Percentiles rank a stretch among this genome's conserved stretches.
phyloP scores from a whole-genome alignment of 805 yeast species.

The Starmerella geochares region DNA sequence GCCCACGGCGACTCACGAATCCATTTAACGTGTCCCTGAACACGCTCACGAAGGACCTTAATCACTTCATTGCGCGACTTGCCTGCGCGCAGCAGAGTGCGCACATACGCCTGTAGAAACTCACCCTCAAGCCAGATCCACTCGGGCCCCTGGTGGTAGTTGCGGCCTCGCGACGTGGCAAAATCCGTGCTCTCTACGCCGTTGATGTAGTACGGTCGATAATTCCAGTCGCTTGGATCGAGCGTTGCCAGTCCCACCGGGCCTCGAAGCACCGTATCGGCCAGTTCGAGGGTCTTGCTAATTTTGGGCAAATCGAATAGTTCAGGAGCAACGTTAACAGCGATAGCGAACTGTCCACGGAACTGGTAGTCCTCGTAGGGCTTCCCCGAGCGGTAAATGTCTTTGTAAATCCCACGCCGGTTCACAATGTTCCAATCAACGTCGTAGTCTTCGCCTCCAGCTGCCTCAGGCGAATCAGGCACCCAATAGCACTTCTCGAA shows the following conservation, averaged over 20 bases:
- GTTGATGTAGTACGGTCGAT: constrained; percentile 80
- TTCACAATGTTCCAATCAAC: constrained; percentile 59
- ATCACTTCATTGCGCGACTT: constrained; percentile 34
- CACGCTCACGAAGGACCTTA: constrained; percentile 47
- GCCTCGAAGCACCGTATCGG: constrained; percentile 69
- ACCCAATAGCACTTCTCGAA: constrained; percentile 74
- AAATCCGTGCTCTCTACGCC: constrained; percentile 73
- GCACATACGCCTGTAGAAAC: constrained; percentile 66
- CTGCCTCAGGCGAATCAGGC: constrained; percentile 51
- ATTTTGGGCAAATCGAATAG: constrained; percentile 59
- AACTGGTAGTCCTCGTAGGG: constrained; percentile 89
- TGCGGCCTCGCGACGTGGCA: constrained; percentile 89
- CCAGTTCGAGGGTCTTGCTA: constrained; percentile 50
- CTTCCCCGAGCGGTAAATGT: constrained; percentile 67
- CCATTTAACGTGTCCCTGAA: constrained; percentile 60
- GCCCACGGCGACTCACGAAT: constrained; percentile 76
- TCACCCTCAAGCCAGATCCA: constrained; percentile 93
- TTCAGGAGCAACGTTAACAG: constrained; percentile 92
- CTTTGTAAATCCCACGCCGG: constrained; percentile 91
- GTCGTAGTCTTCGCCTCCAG: constrained; percentile 44
- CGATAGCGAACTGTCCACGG: constrained; percentile 85
- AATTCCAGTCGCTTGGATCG: constrained; percentile 86
- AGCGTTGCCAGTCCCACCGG: constrained; percentile 86
- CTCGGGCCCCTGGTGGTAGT: constrained; percentile 98
- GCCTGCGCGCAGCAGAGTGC: constrained; percentile 39